phyloP scores from a whole-genome alignment of 2,329 filamentous ascomycete genomes.

The Phialophora expanda region DNA sequence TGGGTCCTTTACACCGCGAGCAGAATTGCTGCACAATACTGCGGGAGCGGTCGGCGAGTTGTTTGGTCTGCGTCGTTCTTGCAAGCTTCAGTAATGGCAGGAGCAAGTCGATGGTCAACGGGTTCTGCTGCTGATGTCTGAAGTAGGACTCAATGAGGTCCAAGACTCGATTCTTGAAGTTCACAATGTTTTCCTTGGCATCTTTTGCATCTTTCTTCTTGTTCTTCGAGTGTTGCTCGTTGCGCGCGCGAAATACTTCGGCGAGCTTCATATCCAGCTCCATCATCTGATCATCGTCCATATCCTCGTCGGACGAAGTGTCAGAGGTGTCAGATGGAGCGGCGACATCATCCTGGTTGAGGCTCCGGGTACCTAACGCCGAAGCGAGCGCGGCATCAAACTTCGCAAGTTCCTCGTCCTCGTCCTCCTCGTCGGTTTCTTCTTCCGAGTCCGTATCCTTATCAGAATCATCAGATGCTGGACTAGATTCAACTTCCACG shows the following conservation, averaged over 20 bases:
- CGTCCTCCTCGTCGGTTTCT: conserved; percentile 50
- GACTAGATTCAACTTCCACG: conserved; percentile 45
- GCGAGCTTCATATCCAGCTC: conserved; percentile 80
- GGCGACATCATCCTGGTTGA: conserved; percentile 61
- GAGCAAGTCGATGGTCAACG: conserved; percentile 71
- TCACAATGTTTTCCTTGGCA: conserved; percentile 84
- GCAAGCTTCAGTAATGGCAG: conserved; percentile 77
- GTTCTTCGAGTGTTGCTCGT: conserved; percentile 61
- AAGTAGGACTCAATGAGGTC: conserved; percentile 86
- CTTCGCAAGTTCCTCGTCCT: conserved; percentile 59
- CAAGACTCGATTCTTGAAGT: conserved; percentile 92
- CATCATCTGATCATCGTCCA: conserved; percentile 97
- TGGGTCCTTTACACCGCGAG: conserved; percentile 63
- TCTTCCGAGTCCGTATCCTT: conserved; percentile 43
- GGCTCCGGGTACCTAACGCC: conserved; percentile 72
- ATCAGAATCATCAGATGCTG: conserved; percentile 46
- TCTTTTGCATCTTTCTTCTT: conserved; percentile 86
- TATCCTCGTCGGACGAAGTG: conserved; percentile 70
- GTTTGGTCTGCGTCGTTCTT: conserved; percentile 75
- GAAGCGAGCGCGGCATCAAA: conserved; percentile 79
- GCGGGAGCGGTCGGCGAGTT: conserved; percentile 73
- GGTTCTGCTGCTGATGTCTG: conserved; percentile 73
- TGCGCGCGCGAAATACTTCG: conserved; percentile 81
- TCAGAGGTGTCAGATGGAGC: conserved; percentile 61
- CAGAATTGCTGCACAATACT: conserved; percentile 75